Evolutionary conservation across 768 basidiomycete species (phyloP).

Genomic region (Phlegmacium glaucopus): DNA sequence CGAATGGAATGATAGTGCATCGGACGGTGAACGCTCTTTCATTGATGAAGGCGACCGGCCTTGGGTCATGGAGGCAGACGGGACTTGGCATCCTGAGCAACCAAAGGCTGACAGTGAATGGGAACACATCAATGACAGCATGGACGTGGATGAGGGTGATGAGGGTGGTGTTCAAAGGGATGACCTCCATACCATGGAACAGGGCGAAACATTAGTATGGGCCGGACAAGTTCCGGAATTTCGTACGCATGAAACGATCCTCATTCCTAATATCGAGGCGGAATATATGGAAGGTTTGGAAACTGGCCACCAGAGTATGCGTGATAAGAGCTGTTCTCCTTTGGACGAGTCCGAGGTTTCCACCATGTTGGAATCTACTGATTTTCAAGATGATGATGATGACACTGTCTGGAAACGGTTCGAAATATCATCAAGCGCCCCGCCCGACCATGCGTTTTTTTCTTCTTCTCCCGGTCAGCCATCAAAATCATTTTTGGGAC

Average conservation of each 20-base stretch:
- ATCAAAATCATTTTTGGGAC: constrained; percentile 67
- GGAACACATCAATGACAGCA: constrained; percentile 25
- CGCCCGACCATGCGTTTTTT: constrained; percentile 80
- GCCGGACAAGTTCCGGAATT: too few species aligned
- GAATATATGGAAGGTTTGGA: background rate
- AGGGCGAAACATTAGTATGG: background rate
- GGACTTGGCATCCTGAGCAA: constrained; percentile 46
- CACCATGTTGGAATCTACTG: background rate
- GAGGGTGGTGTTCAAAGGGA: constrained; percentile 11
- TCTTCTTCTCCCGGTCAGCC: constrained; percentile 57
- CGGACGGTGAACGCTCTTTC: constrained; percentile 41
- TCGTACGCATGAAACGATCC: too few species aligned
- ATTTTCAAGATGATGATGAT: constrained; percentile 15
- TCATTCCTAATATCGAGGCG: too few species aligned
- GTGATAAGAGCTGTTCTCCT: constrained; percentile 1
- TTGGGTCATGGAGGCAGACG: constrained; percentile 42
- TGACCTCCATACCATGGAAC: background rate
- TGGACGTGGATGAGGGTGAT: constrained; percentile 17
- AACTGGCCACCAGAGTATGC: background rate
- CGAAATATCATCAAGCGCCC: constrained; percentile 70
- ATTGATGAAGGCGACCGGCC: constrained; percentile 41
- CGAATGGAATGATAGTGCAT: constrained; percentile 51
- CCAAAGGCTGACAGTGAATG: constrained; percentile 39
- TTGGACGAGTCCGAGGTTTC: background rate
- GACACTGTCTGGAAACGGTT: constrained; percentile 77